Base-by-base conservation (phyloP, 805 yeast species). In the Barnettozyma siamensis region DNA sequence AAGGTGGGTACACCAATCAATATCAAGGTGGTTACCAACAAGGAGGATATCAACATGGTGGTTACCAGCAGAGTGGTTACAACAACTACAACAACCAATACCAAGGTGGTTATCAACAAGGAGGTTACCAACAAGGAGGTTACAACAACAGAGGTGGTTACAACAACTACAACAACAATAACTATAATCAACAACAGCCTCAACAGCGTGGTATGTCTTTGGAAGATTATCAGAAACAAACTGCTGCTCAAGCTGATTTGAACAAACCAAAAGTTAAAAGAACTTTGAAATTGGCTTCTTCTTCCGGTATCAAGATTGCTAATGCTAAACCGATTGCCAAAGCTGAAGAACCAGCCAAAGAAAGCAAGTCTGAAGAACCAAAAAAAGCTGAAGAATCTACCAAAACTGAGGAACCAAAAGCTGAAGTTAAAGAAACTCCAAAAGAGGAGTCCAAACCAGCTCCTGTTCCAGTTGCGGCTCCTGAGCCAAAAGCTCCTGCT, bases 191-290 rank as follows among this genome's bases (percentile, higher is more conserved):
- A 23, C 61, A 53, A 43, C 50, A 58, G 35, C 47, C 48, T 29
- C 62, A 60, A 45, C 61, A 55, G 44, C 70, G 69, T 54, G 81
- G 80, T 46, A 79, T 86, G 87, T 75, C 89, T 31, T 71, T 87
- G 54, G 94, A 88, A 40, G 95, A 86, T 50, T 87, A 78, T 66
- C 82, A 84, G 59, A 81, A 81, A 59, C 85, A 80, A 49, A 41
- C 63, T 13, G 45, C 66, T 54, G 54, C 60, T 10, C 41, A 64
- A 55, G 54, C 60, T 28, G 54, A 66, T 35, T 61, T 67, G 51
- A 70, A 51, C 44, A 45, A 56, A 54, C 63, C 75, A 40, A 73
- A 75, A 59, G 82, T 83, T 43, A 85, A 83, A 70, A 80, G 70
- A 57, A 75, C 79, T 36, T 71, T 83, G 62, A 82, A 81, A 59